phyloP scores from a whole-genome alignment of 2,329 filamentous ascomycete species.

The Pseudogymnoascus destructans region DNA sequence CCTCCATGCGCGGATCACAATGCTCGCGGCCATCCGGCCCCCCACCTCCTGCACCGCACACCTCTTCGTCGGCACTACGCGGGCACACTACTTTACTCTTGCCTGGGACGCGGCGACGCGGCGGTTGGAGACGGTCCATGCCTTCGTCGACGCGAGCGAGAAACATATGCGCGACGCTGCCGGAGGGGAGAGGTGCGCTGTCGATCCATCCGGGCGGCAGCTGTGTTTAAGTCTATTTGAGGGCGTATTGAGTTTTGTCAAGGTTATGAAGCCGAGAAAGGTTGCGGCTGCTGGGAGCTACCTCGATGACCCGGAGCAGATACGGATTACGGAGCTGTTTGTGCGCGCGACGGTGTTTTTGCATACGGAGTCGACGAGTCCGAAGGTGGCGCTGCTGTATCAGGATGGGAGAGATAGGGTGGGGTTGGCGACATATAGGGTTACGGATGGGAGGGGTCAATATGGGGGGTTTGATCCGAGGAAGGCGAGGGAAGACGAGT shows the following conservation, averaged over 20 bases:
- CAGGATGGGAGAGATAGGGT: constrained; percentile 48
- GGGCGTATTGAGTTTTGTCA: constrained; percentile 51
- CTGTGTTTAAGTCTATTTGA: constrained; percentile 57
- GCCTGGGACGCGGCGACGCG: constrained; percentile 56
- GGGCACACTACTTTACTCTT: constrained; percentile 80
- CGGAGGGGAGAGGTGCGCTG: constrained; percentile 67
- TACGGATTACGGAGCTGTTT: constrained; percentile 52
- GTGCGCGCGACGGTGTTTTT: constrained; percentile 55
- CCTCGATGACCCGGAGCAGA: constrained; percentile 46
- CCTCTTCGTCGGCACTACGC: constrained; percentile 84
- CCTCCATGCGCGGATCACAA: constrained; percentile 75
- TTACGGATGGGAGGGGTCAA: constrained; percentile 44
- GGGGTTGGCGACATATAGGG: constrained; percentile 43
- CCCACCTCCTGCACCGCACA: constrained; percentile 64
- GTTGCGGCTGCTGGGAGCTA: constrained; percentile 37
- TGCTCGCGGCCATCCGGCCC: constrained; percentile 70
- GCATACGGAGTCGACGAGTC: constrained; percentile 39
- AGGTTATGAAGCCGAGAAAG: constrained; percentile 41
- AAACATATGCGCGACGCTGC: constrained; percentile 62
- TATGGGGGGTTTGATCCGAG: constrained; percentile 41
- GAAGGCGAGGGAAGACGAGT: constrained; percentile 41
- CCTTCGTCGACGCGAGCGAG: constrained; percentile 41
- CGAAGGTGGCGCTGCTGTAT: constrained; percentile 51
- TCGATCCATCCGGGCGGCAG: constrained; percentile 65
- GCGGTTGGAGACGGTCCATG: constrained; percentile 36